Base-by-base conservation (phyloP, 129 eudicot species). In the Tanacetum coccineum region DNA sequence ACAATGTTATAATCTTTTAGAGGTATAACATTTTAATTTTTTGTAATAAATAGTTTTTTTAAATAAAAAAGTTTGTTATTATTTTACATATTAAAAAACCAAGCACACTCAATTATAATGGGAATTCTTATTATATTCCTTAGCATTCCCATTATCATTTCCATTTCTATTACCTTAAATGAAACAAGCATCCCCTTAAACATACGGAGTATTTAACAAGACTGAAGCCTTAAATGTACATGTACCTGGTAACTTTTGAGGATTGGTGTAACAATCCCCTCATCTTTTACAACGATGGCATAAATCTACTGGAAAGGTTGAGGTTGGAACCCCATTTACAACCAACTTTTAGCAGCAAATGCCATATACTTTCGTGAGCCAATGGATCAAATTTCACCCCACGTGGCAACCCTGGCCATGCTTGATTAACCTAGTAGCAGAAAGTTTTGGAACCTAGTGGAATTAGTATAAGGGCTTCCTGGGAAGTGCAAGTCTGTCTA, bases 231-330 rank as follows among this genome's bases (percentile, higher is more conserved):
- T 21, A 70, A 51, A 55, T 49, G 49, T 72, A 8, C 9, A 50
- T 14, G 66, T 54, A 94, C 99, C 97, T 62, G 99, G 99, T 28
- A 94, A 77, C 78, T 89, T 84, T 62, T 80, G 81, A 76, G 99
- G 99, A 74, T 94, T 97, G n/a, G 97, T 85, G 52, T 94, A 89
- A 63, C 99, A 94, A 94, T 89, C 51, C 99, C 99, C 52, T 87
- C 96, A 47, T 87, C 85, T 78, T 89, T 92, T 4, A 81, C 74
- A 48, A 94, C 95, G 99, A 87, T 61, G 94, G 95, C 56, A 89
- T 83, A 52, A 94, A 94, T n/a, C n/a, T n/a, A n/a, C n/a, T n/a
- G n/a, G 65, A 94, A 94, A 32, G 97, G 97, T 76, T 94, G 97
- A 53, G 93, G 80, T 50, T 46, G 61, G 46, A 69, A 78, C 76